These are phyloP conservation scores for Eremothecium gossypii DNA, from an alignment of 1,139 yeast species.

Conservation along the genomic window DNA sequence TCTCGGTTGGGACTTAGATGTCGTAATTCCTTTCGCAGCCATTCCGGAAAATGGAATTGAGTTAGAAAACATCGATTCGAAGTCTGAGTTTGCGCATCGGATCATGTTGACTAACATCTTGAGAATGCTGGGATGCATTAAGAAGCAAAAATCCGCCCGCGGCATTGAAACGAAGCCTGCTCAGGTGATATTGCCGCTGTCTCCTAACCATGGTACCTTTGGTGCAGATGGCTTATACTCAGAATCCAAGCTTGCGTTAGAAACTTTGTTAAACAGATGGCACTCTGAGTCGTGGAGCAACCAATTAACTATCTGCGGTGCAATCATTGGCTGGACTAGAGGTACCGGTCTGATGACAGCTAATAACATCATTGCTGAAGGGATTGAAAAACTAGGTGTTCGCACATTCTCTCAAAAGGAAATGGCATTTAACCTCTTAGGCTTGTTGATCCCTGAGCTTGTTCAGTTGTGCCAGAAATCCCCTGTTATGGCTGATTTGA, in stretches of 20 bases:
- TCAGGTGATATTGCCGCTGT: constrained; percentile 88
- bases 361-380: constrained; percentile 95
- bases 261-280: constrained; percentile 98
- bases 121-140: constrained; percentile 85
- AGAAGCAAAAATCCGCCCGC: constrained; percentile 62
- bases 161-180: constrained; percentile 95
- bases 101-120: constrained; percentile 93
- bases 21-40: constrained; percentile 94
- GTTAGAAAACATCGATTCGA: constrained; percentile 83
- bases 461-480: constrained; percentile 82
- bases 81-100: constrained; percentile 95
- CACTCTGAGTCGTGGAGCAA: constrained; percentile 93
- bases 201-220: constrained; percentile 98
- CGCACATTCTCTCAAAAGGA: constrained; percentile 97
- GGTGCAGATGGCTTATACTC: constrained; percentile 98
- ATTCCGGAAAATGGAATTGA: constrained; percentile 98
- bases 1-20: constrained; percentile 97
- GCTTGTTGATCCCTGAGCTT: constrained; percentile 81
- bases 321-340: constrained; percentile 98
- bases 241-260: constrained; percentile 90
- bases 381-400: constrained; percentile 90
- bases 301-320: constrained; percentile 94
- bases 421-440: constrained; percentile 97
- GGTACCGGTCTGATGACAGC: constrained; percentile 98
- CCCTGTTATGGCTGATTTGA: constrained; percentile 95